phyloP scores from a whole-genome alignment of 805 yeast genomes.

The Cyberlindnera mrakii region DNA sequence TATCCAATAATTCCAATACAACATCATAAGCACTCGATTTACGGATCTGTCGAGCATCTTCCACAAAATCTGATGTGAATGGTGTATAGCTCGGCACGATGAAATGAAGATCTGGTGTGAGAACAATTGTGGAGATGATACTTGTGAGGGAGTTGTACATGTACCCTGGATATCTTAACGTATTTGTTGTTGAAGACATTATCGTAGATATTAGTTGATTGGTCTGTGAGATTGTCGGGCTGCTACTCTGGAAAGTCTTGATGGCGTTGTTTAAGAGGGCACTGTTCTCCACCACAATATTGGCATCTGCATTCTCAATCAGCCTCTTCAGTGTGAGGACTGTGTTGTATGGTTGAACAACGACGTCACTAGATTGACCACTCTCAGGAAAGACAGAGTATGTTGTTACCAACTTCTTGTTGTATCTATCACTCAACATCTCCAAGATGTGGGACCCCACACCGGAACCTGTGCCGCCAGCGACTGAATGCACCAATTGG shows the following conservation, averaged over 20 bases:
- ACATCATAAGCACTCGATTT: constrained; percentile 81
- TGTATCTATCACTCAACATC: constrained; percentile 69
- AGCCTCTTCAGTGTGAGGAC: constrained; percentile 75
- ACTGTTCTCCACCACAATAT: constrained; percentile 86
- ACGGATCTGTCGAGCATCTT: constrained; percentile 52
- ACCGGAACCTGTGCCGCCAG: constrained; percentile 99
- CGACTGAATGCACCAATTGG: constrained; percentile 88
- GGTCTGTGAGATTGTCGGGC: constrained; percentile 69
- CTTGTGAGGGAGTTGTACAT: constrained; percentile 83
- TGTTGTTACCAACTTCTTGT: constrained; percentile 78
- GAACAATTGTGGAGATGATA: constrained; percentile 73
- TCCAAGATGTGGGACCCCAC: constrained; percentile 82
- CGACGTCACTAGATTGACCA: constrained; percentile 87
- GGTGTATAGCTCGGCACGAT: constrained; percentile 70
- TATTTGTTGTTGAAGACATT: constrained; percentile 78
- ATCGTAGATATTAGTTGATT: constrained; percentile 84
- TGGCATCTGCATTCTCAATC: constrained; percentile 79
- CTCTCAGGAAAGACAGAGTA: constrained; percentile 81
- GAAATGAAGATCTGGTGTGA: constrained; percentile 80
- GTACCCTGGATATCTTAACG: constrained; percentile 86
- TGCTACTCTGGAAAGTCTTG: constrained; percentile 45
- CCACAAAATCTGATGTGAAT: constrained; percentile 63
- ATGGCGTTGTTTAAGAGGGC: constrained; percentile 73
- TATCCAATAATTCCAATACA: constrained; percentile 73
- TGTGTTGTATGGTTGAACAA: constrained; percentile 94